Conservation (phyloP, 176 grass and related monocot species). For the Musa troglodytarum region DNA sequence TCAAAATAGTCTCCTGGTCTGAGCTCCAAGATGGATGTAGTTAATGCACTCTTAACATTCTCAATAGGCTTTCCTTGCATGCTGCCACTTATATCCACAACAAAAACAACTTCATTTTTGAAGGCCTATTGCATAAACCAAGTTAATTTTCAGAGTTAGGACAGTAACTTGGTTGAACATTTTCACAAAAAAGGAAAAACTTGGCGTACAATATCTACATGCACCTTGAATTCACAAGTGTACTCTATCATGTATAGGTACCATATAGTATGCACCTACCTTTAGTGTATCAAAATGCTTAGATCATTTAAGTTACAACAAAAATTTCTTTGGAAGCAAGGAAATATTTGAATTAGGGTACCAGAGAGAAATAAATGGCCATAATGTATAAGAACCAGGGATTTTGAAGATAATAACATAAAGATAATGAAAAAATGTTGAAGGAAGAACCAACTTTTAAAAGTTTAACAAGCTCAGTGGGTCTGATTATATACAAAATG, state of each 20-base stretch:
- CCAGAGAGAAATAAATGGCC: too few relatives aligned
- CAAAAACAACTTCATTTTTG: conserved; percentile 63
- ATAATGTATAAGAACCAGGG: too few relatives aligned
- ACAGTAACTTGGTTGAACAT: neutral
- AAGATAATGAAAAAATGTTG: too few relatives aligned
- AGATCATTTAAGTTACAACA: neutral
- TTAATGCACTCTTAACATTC: conserved; percentile 61
- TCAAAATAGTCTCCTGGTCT: conserved; percentile 63
- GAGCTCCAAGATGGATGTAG: conserved; percentile 55
- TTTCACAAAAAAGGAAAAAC: neutral
- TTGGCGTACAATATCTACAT: neutral
- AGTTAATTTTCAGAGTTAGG: neutral
- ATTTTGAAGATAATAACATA: too few relatives aligned
- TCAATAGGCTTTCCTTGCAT: conserved; percentile 92
- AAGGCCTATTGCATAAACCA: conserved; percentile 45
- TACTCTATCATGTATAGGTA: neutral
- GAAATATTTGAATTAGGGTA: too few relatives aligned
- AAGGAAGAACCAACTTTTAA: too few relatives aligned
- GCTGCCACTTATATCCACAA: conserved; percentile 88
- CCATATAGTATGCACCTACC: neutral
- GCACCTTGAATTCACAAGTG: neutral
- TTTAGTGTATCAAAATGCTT: neutral
- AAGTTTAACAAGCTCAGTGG: too few relatives aligned
- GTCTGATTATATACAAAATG: too few relatives aligned
- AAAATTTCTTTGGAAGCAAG: too few relatives aligned